These are phyloP conservation scores for Trichoderma asperellum DNA, from an alignment of 2,329 filamentous ascomycete species.

Conservation along the genomic window DNA sequence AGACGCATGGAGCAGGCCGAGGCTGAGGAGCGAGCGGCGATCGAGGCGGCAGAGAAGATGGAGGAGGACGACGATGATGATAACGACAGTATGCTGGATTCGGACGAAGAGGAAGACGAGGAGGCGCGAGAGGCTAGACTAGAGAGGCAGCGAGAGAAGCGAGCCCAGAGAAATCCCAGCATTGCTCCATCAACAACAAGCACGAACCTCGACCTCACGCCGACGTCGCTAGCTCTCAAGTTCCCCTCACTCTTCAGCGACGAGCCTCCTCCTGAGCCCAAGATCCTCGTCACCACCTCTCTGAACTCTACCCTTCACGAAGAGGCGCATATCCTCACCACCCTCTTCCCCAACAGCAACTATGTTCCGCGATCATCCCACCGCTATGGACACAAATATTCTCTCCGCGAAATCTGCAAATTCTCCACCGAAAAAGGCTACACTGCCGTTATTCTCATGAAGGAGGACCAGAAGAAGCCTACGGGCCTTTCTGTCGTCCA, in stretches of 20 bases:
- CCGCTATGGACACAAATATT: conserved; percentile 87
- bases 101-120: conserved; percentile 52
- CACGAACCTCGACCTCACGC: conserved; percentile 66
- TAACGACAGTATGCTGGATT: conserved; percentile 80
- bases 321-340: conserved; percentile 76
- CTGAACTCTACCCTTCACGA: conserved; percentile 87
- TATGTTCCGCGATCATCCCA: conserved; percentile 88
- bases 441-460: conserved; percentile 81
- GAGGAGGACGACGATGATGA: conserved; percentile 59
- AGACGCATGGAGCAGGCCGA: conserved; percentile 58
- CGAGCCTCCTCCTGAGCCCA: conserved; percentile 66
- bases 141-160: conserved; percentile 51
- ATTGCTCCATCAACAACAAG: conserved; percentile 63
- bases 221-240: conserved; percentile 61
- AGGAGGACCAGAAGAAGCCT: conserved; percentile 86
- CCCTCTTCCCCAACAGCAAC: conserved; percentile 81
- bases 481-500: conserved; percentile 83
- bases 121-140: conserved; percentile 49
- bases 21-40: conserved; percentile 54
- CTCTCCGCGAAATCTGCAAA: conserved; percentile 82
- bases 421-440: conserved; percentile 83
- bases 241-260: conserved; percentile 67
- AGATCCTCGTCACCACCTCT: conserved; percentile 89
- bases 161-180: conserved; percentile 54
- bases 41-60: conserved; percentile 48